A percentile compares a stretch with the other conserved stretches of the same genome.
These are phyloP conservation scores for Alternaria tenuissima DNA, from an alignment of 2,329 filamentous ascomycete genomes.

Conservation along the genomic window DNA sequence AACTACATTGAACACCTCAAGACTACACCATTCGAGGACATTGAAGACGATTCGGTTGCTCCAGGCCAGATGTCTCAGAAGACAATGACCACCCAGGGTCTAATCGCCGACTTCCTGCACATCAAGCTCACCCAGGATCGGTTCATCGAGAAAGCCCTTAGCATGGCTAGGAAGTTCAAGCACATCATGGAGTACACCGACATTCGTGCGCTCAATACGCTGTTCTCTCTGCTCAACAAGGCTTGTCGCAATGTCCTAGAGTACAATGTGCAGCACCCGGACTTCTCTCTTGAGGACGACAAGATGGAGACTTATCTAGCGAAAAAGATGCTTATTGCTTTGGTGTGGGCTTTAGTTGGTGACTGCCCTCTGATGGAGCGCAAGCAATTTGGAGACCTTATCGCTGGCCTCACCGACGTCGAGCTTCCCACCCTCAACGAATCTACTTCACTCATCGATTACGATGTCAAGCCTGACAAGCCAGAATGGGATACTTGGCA, in stretches of 20 bases:
- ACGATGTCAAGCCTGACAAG: conserved; percentile 85
- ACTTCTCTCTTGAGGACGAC: conserved; percentile 90
- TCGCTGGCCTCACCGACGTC: conserved; percentile 83
- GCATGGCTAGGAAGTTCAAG: conserved; percentile 77
- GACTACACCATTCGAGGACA: conserved; percentile 86
- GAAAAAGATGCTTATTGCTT: conserved; percentile 90
- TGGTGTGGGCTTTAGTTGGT: conserved; percentile 95
- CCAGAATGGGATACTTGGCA: conserved; percentile 95
- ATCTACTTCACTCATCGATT: conserved; percentile 90
- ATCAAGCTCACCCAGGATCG: conserved; percentile 78
- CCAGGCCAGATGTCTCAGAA: conserved; percentile 62
- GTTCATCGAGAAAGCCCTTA: conserved; percentile 80
- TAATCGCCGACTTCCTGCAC: conserved; percentile 81
- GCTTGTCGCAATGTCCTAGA: conserved; percentile 90
- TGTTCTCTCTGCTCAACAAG: conserved; percentile 97
- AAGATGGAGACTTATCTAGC: conserved; percentile 88
- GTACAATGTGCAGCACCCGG: conserved; percentile 92
- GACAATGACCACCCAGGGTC: conserved; percentile 77
- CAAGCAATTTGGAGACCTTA: conserved; percentile 85
- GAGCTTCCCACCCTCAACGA: conserved; percentile 83
- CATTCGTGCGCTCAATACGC: conserved; percentile 86
- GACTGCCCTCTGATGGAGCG: conserved; percentile 90
- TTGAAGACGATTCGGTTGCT: conserved; percentile 88
- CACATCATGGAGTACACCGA: conserved; percentile 99
- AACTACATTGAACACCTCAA: conserved; percentile 89